Conservation (phyloP, 768 basidiomycete genomes). For the Solioccasus polychromus region DNA sequence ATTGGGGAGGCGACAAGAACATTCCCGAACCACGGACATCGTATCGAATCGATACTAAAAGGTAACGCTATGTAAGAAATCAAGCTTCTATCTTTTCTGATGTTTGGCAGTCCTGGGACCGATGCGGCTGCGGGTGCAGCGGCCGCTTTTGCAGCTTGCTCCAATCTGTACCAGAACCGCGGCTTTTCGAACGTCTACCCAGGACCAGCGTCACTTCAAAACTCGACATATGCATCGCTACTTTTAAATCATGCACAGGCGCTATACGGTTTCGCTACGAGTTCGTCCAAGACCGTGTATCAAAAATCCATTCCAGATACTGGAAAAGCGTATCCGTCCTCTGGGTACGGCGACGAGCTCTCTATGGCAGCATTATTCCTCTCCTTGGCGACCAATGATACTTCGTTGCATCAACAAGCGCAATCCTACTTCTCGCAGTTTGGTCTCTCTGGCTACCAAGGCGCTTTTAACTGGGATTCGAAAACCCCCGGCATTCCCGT, state of each 20-base stretch:
- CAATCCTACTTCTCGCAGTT: conserved; percentile 58
- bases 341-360: conserved; percentile 70
- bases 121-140: conserved; percentile 84
- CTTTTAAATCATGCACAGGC: conserved; percentile 75
- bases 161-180: conserved; percentile 70
- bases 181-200: conserved; percentile 53
- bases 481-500: conserved; percentile 75
- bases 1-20: conserved; percentile 85
- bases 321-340: conserved; percentile 65
- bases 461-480: conserved; percentile 87
- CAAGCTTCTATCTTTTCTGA: neutral
- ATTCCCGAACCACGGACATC: conserved; percentile 76
- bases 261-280: conserved; percentile 75
- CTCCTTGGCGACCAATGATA: conserved; percentile 64
- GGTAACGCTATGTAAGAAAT: conserved; percentile 26
- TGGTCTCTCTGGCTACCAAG: conserved; percentile 47
- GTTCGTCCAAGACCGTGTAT: conserved; percentile 60
- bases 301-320: conserved; percentile 68
- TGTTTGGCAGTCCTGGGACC: conserved; percentile 64
- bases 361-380: conserved; percentile 75
- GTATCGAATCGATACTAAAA: conserved; percentile 73
- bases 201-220: conserved; percentile 63
- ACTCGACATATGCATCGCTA: conserved; percentile 66
- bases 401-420: conserved; percentile 59
- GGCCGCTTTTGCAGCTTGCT: conserved; percentile 85